Conservation (phyloP, 2,329 filamentous ascomycete species). For the Penicillium frequentans region DNA sequence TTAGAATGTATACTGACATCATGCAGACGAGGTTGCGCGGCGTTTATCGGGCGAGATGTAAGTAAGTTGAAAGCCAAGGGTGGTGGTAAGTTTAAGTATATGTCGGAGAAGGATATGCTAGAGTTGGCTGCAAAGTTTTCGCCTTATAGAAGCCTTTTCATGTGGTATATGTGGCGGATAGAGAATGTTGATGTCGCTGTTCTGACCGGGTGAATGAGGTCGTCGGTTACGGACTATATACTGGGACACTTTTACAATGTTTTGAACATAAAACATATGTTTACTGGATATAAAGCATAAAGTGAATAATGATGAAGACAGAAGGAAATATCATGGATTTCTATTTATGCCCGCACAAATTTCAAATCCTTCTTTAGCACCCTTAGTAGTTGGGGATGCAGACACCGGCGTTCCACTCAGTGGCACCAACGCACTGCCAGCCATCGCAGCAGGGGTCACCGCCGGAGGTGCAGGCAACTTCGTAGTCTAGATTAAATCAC, state of each 20-base stretch:
- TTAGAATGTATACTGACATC: constrained; percentile 11
- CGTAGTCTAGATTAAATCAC: background rate
- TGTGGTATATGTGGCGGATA: constrained; percentile 98
- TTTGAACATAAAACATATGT: background rate
- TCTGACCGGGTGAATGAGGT: constrained; percentile 31
- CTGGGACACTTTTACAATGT: background rate
- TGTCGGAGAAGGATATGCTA: constrained; percentile 89
- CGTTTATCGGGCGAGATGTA: constrained; percentile 79
- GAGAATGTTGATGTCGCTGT: constrained; percentile 72
- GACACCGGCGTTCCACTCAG: background rate
- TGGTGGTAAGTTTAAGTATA: constrained; percentile 96
- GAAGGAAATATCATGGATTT: background rate
- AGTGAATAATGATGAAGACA: background rate
- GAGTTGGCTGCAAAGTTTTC: constrained; percentile 76
- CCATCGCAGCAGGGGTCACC: background rate
- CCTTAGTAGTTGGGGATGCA: background rate
- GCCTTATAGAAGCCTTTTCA: constrained; percentile 88
- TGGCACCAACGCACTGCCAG: background rate
- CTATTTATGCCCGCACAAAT: background rate
- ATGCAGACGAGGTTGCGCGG: constrained; percentile 76
- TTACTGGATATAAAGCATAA: background rate
- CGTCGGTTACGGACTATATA: background rate
- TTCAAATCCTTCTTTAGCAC: background rate
- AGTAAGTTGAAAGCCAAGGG: constrained; percentile 76
- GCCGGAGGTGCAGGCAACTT: background rate